Base-by-base conservation (phyloP, 2,329 filamentous ascomycete species). In the Trichoderma atroviride region DNA sequence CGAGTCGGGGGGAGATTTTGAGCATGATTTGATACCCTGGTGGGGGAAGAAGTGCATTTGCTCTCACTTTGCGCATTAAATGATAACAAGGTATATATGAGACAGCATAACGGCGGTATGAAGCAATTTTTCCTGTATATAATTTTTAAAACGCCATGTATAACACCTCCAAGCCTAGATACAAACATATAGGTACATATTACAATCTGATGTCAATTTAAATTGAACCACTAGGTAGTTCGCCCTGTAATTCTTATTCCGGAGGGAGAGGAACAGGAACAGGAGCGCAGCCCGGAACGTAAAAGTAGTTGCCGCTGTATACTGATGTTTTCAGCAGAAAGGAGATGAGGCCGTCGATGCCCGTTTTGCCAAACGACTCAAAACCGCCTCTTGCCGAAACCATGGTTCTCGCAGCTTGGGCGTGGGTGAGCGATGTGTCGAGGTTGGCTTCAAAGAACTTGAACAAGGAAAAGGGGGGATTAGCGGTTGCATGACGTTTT, bases 1-100 rank as follows among this genome's bases (percentile, higher is more conserved):
- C 35, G 73, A 77, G 37, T 62, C 66, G 22, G 74, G 72, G 72
- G 2, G 75, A 74, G 55, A 70, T 73, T 16, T 29, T 68, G 27
- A 59, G 67, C 35, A 61, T 63, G 61, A 57, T 65, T 43, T 69
- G 43, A 59, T 57, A 66, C 53, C 53, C 50, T 4, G 27, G 9
- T 29, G 29, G 10, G 19, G 19, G 40, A n/a, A 43, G 40, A 43
- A 40, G 40, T 3, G 43, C 43, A 50, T 22, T 65, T 1, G n/a
- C 6, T 31, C 5, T 43, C 16, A 19, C 16, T 57, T 27, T n/a
- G 22, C 37, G 19, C 61, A 19, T 19, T 13, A 22, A 31, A 29
- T 50, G n/a, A 55, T 47, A 22, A 40, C 43, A 37, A 57, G 11
- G 16, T 37, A 27, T 19, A 58, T 29, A 40, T 6, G 40, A 47